phyloP scores from a whole-genome alignment of 768 basidiomycete species.

The Termitomyces sp. region DNA sequence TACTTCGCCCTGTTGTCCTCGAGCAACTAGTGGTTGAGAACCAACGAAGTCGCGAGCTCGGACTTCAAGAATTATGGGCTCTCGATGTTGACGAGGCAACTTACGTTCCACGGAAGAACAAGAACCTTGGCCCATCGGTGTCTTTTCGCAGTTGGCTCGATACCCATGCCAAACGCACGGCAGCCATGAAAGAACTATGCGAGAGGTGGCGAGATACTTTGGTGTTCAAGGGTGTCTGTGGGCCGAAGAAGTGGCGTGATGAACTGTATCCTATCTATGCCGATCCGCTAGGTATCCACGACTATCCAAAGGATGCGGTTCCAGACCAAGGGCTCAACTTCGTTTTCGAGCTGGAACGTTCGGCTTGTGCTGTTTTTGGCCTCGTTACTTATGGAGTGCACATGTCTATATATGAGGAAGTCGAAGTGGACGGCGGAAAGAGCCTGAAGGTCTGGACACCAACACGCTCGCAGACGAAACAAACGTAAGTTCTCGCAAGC shows the following conservation, averaged over 20 bases:
- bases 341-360: conserved; percentile 86
- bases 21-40: conserved; percentile 53
- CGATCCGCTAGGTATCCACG: conserved; percentile 60
- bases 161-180: conserved; percentile 57
- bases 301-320: conserved; percentile 36
- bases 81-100: conserved; percentile 29
- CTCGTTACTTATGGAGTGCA: conserved; percentile 91
- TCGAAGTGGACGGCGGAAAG: conserved; percentile 27
- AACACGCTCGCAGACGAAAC: conserved; percentile 80
- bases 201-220: conserved; percentile 72
- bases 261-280: conserved; percentile 82
- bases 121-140: conserved; percentile 31
- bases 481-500: conserved; percentile 55
- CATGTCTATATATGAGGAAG: conserved; percentile 68
- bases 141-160: conserved; percentile 51
- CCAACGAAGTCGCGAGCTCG: conserved; percentile 21
- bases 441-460: conserved; percentile 81
- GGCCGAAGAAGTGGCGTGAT: conserved; percentile 76
- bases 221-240: conserved; percentile 61
- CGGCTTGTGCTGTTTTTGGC: conserved; percentile 87
- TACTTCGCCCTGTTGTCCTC: conserved; percentile 57
- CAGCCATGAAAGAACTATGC: conserved; percentile 61
- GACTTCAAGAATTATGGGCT: conserved; percentile 36
- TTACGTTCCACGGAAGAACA: conserved; percentile 16
- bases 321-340: conserved; percentile 47